phyloP scores from a whole-genome alignment of 2,329 filamentous ascomycete genomes.

The Penicillium sp. region DNA sequence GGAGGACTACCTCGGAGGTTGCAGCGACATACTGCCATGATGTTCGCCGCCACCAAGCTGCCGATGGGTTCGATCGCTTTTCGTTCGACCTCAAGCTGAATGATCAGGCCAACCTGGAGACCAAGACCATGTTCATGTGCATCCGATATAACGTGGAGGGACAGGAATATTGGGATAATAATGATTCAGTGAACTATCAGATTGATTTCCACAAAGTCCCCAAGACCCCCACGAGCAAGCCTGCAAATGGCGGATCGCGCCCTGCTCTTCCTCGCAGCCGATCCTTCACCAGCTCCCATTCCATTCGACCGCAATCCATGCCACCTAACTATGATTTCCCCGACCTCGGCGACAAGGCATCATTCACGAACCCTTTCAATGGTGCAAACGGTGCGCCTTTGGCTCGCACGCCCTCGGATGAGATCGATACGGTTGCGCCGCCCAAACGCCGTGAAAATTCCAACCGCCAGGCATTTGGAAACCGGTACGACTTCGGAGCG shows the following conservation, averaged over 20 bases:
- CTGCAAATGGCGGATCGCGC: slow-evolving; percentile 51
- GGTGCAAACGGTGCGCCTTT: slow-evolving; percentile 67
- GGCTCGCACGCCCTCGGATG: slow-evolving; percentile 70
- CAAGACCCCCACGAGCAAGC: slow-evolving; percentile 56
- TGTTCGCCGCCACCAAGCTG: slow-evolving; percentile 63
- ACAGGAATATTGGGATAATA: slow-evolving; percentile 94
- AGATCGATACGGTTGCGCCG: slow-evolving; percentile 60
- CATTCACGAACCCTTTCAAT: slow-evolving; percentile 60
- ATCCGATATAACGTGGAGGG: slow-evolving; percentile 82
- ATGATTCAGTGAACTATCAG: slow-evolving; percentile 81
- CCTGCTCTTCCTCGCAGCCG: slow-evolving; percentile 67
- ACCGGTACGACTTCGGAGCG: slow-evolving; percentile 94
- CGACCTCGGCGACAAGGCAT: slow-evolving; percentile 55
- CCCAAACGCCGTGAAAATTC: slow-evolving; percentile 48
- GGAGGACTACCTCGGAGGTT: slow-evolving; percentile 97
- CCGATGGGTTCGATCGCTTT: slow-evolving; percentile 79
- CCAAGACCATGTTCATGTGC: slow-evolving; percentile 90
- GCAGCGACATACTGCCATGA: slow-evolving; percentile 83
- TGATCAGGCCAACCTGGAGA: slow-evolving; percentile 85
- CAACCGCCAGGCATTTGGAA: slow-evolving; percentile 74
- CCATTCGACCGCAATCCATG: slow-evolving; percentile 50
- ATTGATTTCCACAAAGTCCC: slow-evolving; percentile 85
- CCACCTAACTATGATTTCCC: slow-evolving; percentile 70
- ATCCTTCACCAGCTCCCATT: slow-evolving; percentile 53
- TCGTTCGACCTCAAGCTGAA: slow-evolving; percentile 91